Evolutionary conservation across 495 filamentous ascomycete genomes (phyloP).

Genomic region (Aspergillus campestris): DNA sequence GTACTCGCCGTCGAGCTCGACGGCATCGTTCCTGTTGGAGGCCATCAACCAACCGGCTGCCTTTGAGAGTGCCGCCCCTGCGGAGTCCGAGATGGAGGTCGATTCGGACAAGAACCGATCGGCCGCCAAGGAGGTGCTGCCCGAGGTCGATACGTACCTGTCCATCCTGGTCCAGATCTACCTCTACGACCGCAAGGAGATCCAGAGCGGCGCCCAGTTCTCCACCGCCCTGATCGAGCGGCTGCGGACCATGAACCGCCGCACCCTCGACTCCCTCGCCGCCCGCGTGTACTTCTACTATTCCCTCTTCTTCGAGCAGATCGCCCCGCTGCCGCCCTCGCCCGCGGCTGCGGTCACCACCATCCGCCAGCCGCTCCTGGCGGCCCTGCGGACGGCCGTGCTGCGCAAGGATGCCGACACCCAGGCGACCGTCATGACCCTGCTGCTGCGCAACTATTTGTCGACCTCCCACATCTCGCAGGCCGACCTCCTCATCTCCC

Average conservation of each 20-base stretch:
- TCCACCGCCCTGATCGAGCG: conserved; percentile 72
- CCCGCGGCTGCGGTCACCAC: conserved; percentile 72
- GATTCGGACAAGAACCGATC: conserved; percentile 49
- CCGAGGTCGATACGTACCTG: conserved; percentile 88
- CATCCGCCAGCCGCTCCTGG: conserved; percentile 78
- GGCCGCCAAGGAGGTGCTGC: conserved; percentile 61
- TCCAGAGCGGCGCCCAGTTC: conserved; percentile 72
- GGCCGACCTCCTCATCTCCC: conserved; percentile 88
- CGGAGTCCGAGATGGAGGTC: conserved; percentile 65
- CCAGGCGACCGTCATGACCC: conserved; percentile 87
- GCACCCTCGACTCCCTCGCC: conserved; percentile 86
- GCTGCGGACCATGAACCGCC: conserved; percentile 82
- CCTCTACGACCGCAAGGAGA: conserved; percentile 73
- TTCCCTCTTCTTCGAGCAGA: conserved; percentile 84
- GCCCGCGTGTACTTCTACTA: conserved; percentile 98
- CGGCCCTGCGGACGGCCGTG: conserved; percentile 85
- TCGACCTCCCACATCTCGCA: conserved; percentile 94
- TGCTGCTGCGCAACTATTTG: conserved; percentile 93
- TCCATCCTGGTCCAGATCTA: conserved; percentile 84
- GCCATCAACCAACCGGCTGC: conserved; percentile 57
- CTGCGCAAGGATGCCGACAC: conserved; percentile 93
- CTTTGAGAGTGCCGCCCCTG: conserved; percentile 41
- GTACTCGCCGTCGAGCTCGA: conserved; percentile 55
- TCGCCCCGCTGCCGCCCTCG: conserved; percentile 77
- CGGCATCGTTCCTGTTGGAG: conserved; percentile 59